Evolutionary conservation across 129 eudicot genomes (phyloP), one percentile per base, ranked within the genome.

Genomic region (Flaveria sonorensis): DNA sequence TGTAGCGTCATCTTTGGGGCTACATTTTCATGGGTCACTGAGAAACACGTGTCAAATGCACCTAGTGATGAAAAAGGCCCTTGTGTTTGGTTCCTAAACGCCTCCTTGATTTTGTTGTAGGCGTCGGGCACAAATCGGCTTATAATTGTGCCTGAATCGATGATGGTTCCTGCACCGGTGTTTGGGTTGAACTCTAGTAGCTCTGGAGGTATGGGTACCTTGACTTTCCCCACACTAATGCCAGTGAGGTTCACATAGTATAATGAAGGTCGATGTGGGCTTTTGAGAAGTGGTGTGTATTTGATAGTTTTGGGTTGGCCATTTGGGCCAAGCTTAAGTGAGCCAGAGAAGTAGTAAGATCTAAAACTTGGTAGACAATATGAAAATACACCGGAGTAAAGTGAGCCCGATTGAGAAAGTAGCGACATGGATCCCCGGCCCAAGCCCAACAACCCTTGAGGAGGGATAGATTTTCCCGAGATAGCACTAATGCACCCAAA

Each of bases 291-390:
- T 24, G 99, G 99, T 64, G 99, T 95, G 85, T 89, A 89, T 47
- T 43, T 74, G 32, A 91, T 95, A 43, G 40, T 79, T 81, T 84
- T 87, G 83, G 99, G 99, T 42, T 95, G 97, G 67, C 99, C 97
- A 64, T 61, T 10, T 2, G 97, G 96, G 46, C 97, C 99, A 43
- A 95, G 89, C 43, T 77, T 85, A 46, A 94, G 96, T 59, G 98
- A 91, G 36, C 97, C 96, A 1, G 99, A 95, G 46, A 89, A 95
- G 82, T 91, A 95, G 76, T 87, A 89, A 12, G 99, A 95, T 79
- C 83, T 89, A 87, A 95, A 94, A 60, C 99, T 95, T 1, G 99
- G 97, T n/a, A 95, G 74, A 53, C 97, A 94, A 40, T 94, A 95
- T 4, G 97, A 91, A 85, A 95, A 95, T 0, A 89, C 77, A 10